A percentile compares a stretch with the other conserved stretches of the same genome.
phyloP scores from a whole-genome alignment of 2,329 filamentous ascomycete species.

The Geosmithia flava region DNA sequence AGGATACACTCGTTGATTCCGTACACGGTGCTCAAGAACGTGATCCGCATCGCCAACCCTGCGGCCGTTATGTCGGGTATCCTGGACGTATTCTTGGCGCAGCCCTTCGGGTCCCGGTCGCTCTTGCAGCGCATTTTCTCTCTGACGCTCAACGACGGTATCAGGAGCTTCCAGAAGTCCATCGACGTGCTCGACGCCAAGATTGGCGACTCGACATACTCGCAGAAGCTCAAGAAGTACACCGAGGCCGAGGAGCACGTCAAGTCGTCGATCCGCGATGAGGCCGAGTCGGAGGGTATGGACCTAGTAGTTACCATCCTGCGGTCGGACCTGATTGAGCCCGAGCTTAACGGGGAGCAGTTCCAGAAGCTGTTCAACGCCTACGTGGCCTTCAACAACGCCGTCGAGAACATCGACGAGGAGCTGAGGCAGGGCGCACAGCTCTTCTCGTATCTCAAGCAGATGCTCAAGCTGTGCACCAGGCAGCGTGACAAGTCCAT shows the following conservation, averaged over 20 bases:
- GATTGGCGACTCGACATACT: conserved; percentile 70
- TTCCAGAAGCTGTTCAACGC: conserved; percentile 83
- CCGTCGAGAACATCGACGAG: conserved; percentile 80
- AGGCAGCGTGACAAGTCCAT: conserved; percentile 89
- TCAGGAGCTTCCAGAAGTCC: conserved; percentile 71
- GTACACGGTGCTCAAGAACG: conserved; percentile 88
- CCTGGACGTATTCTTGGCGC: conserved; percentile 87
- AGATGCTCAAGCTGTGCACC: conserved; percentile 83
- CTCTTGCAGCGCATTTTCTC: conserved; percentile 92
- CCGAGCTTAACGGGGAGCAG: conserved; percentile 60
- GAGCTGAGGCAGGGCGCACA: conserved; percentile 83
- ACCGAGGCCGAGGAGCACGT: conserved; percentile 61
- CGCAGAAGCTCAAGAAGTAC: conserved; percentile 71
- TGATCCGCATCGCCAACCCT: conserved; percentile 91
- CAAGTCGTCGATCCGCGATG: conserved; percentile 61
- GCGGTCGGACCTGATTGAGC: conserved; percentile 63
- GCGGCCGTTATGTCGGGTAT: conserved; percentile 95
- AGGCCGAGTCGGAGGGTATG: conserved; percentile 61
- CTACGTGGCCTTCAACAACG: conserved; percentile 91
- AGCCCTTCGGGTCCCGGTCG: conserved; percentile 83
- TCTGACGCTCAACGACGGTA: conserved; percentile 81
- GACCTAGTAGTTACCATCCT: conserved; percentile 81
- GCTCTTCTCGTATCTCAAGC: conserved; percentile 89
- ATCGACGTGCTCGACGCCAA: conserved; percentile 68
- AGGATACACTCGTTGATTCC: conserved; percentile 91